Conservation (phyloP, 2,329 filamentous ascomycete species). For the Xylaria sp. region DNA sequence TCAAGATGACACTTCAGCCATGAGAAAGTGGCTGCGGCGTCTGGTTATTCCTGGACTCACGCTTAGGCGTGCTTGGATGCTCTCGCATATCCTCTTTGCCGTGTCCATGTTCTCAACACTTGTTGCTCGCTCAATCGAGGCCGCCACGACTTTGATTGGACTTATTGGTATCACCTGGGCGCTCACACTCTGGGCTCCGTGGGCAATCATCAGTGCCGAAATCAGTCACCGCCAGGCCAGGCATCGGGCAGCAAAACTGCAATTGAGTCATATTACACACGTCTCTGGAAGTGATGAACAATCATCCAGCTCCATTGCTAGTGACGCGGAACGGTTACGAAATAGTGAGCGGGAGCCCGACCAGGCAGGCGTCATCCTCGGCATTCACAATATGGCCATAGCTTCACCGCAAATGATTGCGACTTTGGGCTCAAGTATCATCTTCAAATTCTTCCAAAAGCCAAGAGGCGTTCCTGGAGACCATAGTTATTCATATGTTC, state of each 20-base stretch:
- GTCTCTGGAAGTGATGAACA: constrained; percentile 35
- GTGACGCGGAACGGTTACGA: constrained; percentile 52
- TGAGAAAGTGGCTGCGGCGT: constrained; percentile 63
- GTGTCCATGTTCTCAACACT: constrained; percentile 85
- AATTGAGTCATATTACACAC: constrained; percentile 46
- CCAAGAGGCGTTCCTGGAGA: constrained; percentile 86
- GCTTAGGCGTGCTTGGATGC: constrained; percentile 86
- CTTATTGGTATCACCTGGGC: constrained; percentile 93
- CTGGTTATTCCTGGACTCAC: constrained; percentile 86
- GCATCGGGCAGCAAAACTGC: constrained; percentile 55
- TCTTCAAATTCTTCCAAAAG: constrained; percentile 89
- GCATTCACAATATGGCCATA: constrained; percentile 95
- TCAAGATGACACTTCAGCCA: constrained; percentile 50
- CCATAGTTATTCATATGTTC: constrained; percentile 85
- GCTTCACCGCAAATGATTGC: constrained; percentile 92
- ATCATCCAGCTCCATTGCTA: constrained; percentile 45
- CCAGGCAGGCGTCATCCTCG: constrained; percentile 89
- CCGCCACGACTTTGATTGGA: constrained; percentile 81
- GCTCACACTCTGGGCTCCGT: constrained; percentile 92
- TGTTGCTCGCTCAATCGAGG: constrained; percentile 75
- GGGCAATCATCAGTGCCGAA: constrained; percentile 93
- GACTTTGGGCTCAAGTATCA: constrained; percentile 82
- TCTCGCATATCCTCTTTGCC: constrained; percentile 86
- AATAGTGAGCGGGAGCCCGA: constrained; percentile 72
- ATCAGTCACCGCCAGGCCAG: constrained; percentile 82